Base-by-base conservation (phyloP, 805 yeast genomes). In the Pichia phayaonensis region DNA sequence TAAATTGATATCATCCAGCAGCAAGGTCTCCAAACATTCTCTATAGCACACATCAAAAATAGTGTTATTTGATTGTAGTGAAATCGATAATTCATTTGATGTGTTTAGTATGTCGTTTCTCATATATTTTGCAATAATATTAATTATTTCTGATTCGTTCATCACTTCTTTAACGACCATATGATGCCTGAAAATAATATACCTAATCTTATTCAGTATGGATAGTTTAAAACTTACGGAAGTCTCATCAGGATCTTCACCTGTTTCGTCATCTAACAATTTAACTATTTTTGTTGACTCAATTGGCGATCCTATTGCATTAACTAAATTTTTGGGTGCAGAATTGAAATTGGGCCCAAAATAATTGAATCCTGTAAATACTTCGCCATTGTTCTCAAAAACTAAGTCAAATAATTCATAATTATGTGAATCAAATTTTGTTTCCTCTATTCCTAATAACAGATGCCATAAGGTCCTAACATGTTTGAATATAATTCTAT, bases 401-500 rank as follows among this genome's bases (percentile, higher is more conserved):
- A 47, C 51, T 15, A 62, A 41, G 11, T 53, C 56, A 23, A 61
- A 13, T 34, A 57, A 52, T 20, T 53, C 49, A 40, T 56, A 58
- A 21, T 49, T 42, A 7, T 53, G 46, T 2, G 54, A 41, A n/a
- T 55, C 50, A 46, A 61, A 61, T 20, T 40, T 1, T 18, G 48
- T 49, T 27, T 56, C 63, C 27, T 59, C 58, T 11, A 61, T 59
- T 2, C 65, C 63, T n/a, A 62, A 45, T 11, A 62, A 45, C 11
- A 58, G 45, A 44, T 59, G 64, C 65, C 65, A 62, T 13, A 56
- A 50, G 1, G 54, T 44, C 42, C 54, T 57, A 18, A 60, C 51
- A 13, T 55, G 55, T 40, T 55, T 48, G 26, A 61, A 43, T 7
- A 47, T 43, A 10, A 48, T 24, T 8, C 40, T 20, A 20, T 47